Evolutionary conservation across 2,329 filamentous ascomycete species (phyloP), one percentile per base, ranked within the genome.

Genomic region (Chrysoporthe puriensis): DNA sequence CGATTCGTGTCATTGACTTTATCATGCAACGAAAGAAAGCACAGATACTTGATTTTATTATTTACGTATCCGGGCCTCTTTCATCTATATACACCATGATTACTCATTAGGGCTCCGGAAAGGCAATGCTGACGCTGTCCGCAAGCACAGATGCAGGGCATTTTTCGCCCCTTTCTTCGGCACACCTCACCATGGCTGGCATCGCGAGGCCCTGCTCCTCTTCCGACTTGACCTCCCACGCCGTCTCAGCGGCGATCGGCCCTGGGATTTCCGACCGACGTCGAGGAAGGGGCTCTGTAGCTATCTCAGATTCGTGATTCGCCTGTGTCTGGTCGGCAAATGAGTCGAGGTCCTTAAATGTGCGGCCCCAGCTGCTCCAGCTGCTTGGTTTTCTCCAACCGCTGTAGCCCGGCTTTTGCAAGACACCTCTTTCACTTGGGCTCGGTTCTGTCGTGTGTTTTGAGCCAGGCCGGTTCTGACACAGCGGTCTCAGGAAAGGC

Each of bases 361-460:
- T 40, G 34, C 54, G 54, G 8, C 54, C 54, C 54, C 54, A 57
- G 54, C 34, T 57, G 16, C 32, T 57, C 54, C 54, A 57, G 16
- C 14, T 11, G 54, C 34, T 26, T 16, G n/a, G 54, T 13, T 18
- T 57, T 7, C 54, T 57, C 34, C 7, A n/a, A 26, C 7, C 32
- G 7, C 34, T 6, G 54, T 4, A 4, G 34, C 32, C 34, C 34
- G 21, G 11, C 11, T 6, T 9, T 3, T 57, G 32, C 16, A 21
- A 9, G 34, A 9, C 32, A 16, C 54, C 54, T 40, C 54, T 40
- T 3, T 57, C 32, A 26, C 16, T 57, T 7, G 54, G 32, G 8
- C 16, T n/a, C 32, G 34, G 6, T 8, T 57, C 32, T n/a, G 32
- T n/a, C 32, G 18, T 26, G 54, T 5, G 32, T 1, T 11, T n/a